Base-by-base conservation (phyloP, 768 basidiomycete species). In the Paxillus involutus region DNA sequence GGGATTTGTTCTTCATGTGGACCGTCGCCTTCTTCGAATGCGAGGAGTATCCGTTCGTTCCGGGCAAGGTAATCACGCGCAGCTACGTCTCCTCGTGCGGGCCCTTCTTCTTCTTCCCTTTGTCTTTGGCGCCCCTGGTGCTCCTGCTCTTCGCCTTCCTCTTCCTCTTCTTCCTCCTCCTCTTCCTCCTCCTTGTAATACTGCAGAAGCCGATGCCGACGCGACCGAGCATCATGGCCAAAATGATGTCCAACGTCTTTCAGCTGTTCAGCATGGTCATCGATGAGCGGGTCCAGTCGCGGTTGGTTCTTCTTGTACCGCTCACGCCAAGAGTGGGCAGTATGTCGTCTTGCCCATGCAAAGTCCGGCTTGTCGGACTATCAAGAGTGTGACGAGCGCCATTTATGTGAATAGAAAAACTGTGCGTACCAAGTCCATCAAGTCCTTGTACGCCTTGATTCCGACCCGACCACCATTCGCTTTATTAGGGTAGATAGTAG, bases 291-390 rank as follows among this genome's bases (percentile, higher is more conserved):
- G 53, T 86, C 73, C 58, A 82, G 81, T 7, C 53, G 29, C 0
- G 9, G 53, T 16, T 70, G 45, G 51, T 84, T 73, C 49, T 71
- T 81, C 59, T 64, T 73, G 64, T 87, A 88, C 24, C 78, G 75
- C 40, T 85, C 79, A 13, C 84, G 78, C 86, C 86, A 88, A 14
- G 83, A 84, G 33, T 75, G 74, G 79, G 76, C 80, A 12, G 83
- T 47, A 61, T 86, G 86, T 3, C 67, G 70, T 17, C 52, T 58
- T 16, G 76, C 71, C 72, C 72, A 73, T 1, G 16, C 53, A 59
- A 60, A 74, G 59, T 77, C 77, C 53, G 71, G 77, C 75, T 69
- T 73, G 67, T 14, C 60, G 60, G 5, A 67, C 69, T 52, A 61
- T 63, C n/a, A 21, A 48, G 7, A 32, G 33, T 42, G 41, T 12